Base-by-base conservation (phyloP, 495 filamentous ascomycete genomes). In the Haplographium delicatum region DNA sequence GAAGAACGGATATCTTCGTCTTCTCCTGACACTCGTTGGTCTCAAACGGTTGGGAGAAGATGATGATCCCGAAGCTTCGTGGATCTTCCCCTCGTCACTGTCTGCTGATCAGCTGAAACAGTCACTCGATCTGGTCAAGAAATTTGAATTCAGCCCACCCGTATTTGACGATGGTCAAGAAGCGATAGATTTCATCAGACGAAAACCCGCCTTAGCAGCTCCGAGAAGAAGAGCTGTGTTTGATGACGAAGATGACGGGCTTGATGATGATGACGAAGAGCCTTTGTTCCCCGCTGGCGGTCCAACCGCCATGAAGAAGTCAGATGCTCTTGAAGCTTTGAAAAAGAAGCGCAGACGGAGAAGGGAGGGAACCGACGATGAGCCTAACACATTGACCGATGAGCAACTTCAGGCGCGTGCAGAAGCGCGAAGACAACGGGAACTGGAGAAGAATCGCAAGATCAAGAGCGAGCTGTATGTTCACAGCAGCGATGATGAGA, bases 381-480 rank as follows among this genome's bases (percentile, higher is more conserved):
- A 78, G n/a, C 72, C 68, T 34, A 65, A 52, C 43, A 47, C 38
- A 2, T 20, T 50, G 11, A 57, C 70, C 1, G 78, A 82, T 43
- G 76, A 68, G 15, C 41, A 51, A 2, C 53, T 59, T 2, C 64
- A 75, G n/a, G 72, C 68, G 39, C 54, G 65, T 8, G 56, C 66
- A 9, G 68, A 66, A 33, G 73, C 67, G 42, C 65, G 64, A 27
- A 77, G 78, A 53, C 64, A 76, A 43, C 72, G 74, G 35, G 72
- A 86, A 53, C 66, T 78, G 18, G 83, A 82, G 47, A 84, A 87
- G 62, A 72, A 77, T 49, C 71, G 71, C 16, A 84, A 85, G 63
- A 87, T 95, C 64, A 96, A 96, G 73, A 90, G 85, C 62, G 80
- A 80, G 16, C 65, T 91, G 31, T 94, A 81, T 63, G 84, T 98